These are phyloP conservation scores for Piper betle DNA, from an alignment of 164 flowering plant genomes.

Conservation along the genomic window DNA sequence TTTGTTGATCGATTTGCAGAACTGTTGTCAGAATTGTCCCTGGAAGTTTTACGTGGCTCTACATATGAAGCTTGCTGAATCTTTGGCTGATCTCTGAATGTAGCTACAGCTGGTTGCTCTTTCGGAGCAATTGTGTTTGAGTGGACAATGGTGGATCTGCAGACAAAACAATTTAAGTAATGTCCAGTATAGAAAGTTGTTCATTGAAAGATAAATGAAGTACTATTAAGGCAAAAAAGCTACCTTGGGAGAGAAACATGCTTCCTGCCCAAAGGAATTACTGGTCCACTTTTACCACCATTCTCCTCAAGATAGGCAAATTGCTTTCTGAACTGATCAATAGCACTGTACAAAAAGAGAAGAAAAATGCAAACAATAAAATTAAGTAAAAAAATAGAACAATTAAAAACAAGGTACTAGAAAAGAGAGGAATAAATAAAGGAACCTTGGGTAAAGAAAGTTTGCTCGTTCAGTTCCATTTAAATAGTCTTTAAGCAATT, in stretches of 20 bases:
- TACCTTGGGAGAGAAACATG: conserved; percentile 92
- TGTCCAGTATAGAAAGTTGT: background rate
- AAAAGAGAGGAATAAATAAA: too few species aligned
- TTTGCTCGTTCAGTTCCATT: conserved; percentile 74
- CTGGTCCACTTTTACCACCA: conserved; percentile 64
- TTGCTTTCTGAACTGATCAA: conserved; percentile 81
- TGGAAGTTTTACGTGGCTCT: conserved; percentile 13
- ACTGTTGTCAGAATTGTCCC: conserved; percentile 17
- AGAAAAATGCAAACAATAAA: background rate
- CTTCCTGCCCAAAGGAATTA: conserved; percentile 69
- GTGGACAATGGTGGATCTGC: conserved; percentile 70
- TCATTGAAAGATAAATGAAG: background rate
- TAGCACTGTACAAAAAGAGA: conserved; percentile 42
- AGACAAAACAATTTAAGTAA: conserved; percentile 5
- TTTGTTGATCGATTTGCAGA: conserved; percentile 28
- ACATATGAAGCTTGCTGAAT: conserved; percentile 16
- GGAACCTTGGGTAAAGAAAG: conserved; percentile 85
- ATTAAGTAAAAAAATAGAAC: too few species aligned
- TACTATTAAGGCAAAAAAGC: background rate
- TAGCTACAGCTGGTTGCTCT: conserved; percentile 17
- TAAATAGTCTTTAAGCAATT: conserved; percentile 60
- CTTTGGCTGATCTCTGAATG: conserved; percentile 24
- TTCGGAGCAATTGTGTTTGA: conserved; percentile 45
- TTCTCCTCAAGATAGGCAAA: conserved; percentile 87
- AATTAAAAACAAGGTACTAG: background rate